Evolutionary conservation across 2,329 filamentous ascomycete species (phyloP).

Genomic region (Nannizziopsis barbatae): DNA sequence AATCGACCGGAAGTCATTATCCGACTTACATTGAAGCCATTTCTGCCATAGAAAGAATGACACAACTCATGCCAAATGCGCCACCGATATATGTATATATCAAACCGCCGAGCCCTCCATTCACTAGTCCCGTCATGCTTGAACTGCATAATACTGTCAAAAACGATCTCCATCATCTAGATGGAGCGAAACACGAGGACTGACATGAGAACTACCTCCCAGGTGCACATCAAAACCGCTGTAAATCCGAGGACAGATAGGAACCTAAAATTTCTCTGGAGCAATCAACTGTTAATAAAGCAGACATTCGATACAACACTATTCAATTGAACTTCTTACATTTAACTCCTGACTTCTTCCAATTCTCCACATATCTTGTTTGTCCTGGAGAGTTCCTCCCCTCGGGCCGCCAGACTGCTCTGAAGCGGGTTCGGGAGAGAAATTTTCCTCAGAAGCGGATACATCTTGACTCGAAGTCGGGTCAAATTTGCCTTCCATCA

Average conservation of each 20-base stretch:
- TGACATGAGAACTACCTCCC: constrained; percentile 14
- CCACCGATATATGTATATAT: constrained; percentile 14
- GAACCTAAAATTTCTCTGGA: constrained; percentile 28
- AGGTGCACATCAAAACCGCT: constrained; percentile 18
- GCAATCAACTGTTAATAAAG: constrained; percentile 1
- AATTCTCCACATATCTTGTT: constrained; percentile 27
- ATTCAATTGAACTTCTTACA: constrained; percentile 12
- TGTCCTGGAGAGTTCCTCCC: constrained; percentile 23
- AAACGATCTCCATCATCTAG: neutral
- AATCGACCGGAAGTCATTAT: neutral
- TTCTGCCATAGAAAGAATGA: constrained; percentile 12
- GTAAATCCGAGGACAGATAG: constrained; percentile 27
- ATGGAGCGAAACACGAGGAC: neutral
- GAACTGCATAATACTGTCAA: neutral
- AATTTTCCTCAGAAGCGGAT: neutral
- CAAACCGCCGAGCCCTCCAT: constrained; percentile 12
- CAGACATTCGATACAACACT: neutral
- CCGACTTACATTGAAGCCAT: constrained; percentile 14
- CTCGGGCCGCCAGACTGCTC: neutral
- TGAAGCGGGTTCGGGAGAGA: neutral
- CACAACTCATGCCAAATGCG: constrained; percentile 6
- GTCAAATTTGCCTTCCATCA: neutral
- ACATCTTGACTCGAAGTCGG: neutral
- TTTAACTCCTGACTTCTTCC: constrained; percentile 26
- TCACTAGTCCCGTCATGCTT: constrained; percentile 9